phyloP scores from a whole-genome alignment of 139 green algal genomes.

The Chlorokybus atmophyticus region DNA sequence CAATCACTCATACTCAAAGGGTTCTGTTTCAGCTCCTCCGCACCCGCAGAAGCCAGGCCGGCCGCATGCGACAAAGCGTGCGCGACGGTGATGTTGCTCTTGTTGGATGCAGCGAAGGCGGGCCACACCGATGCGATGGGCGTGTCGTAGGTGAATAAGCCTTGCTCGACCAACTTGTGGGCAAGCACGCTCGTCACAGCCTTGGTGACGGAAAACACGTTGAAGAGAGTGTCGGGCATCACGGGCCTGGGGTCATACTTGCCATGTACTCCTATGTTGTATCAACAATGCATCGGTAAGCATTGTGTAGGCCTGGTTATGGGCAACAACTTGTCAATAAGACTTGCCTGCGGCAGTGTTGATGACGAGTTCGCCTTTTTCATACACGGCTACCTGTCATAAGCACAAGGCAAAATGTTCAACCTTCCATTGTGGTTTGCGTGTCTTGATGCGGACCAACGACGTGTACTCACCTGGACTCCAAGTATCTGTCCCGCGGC shows the following conservation, averaged over 20 bases:
- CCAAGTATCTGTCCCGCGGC: slow-evolving; percentile 13
- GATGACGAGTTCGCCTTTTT: slow-evolving; percentile 21
- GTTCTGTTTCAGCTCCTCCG: slow-evolving; percentile 9
- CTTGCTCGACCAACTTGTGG: slow-evolving; percentile 27
- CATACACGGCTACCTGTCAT: slow-evolving; percentile 27
- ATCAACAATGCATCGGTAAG: no score
- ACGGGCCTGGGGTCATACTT: slow-evolving; percentile 32
- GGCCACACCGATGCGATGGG: slow-evolving; percentile 24
- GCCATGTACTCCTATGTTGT: no score
- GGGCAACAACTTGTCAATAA: no score
- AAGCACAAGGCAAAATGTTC: neutral
- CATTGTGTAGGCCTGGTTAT: no score
- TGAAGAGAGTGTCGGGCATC: slow-evolving; percentile 33
- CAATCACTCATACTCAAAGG: slow-evolving; percentile 24
- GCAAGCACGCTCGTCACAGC: slow-evolving; percentile 19
- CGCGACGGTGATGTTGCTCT: slow-evolving; percentile 27
- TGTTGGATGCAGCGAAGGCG: slow-evolving; percentile 28
- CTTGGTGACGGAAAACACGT: slow-evolving; percentile 42
- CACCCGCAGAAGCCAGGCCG: slow-evolving; percentile 22
- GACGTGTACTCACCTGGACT: slow-evolving; percentile 13
- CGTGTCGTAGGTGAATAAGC: slow-evolving; percentile 14
- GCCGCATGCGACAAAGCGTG: slow-evolving; percentile 32
- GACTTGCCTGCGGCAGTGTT: slow-evolving; percentile 28
- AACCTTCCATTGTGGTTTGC: neutral
- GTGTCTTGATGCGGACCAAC: neutral